These are phyloP conservation scores for Colletotrichum sp. DNA, from an alignment of 2,329 filamentous ascomycete species.

Conservation along the genomic window DNA sequence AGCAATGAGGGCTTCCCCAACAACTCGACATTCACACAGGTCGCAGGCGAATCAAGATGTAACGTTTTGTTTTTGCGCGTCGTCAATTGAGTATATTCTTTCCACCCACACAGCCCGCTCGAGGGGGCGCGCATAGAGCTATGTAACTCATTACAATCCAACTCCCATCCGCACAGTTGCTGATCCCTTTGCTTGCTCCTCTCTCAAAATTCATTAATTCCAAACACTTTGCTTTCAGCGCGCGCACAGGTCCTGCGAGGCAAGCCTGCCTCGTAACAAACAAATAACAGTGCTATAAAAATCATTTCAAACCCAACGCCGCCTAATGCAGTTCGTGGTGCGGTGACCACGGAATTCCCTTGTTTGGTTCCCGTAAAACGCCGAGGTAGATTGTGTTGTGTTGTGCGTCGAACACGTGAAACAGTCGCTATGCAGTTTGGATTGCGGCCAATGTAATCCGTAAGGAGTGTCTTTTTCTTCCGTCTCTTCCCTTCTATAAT, in stretches of 20 bases:
- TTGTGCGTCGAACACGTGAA: conserved; percentile 30
- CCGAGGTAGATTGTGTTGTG: background rate
- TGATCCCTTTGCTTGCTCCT: background rate
- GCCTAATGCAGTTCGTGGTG: conserved; percentile 16
- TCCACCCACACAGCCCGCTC: background rate
- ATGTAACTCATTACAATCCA: conserved; percentile 5
- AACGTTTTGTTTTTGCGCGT: background rate
- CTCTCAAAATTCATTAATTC: conserved; percentile 8
- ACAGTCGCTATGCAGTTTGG: conserved; percentile 63
- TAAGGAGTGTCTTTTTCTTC: conserved; percentile 20
- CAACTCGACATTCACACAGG: background rate
- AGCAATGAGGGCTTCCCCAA: background rate
- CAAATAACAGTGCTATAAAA: background rate
- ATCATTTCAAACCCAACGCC: conserved; percentile 8
- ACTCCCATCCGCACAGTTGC: background rate
- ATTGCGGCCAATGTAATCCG: conserved; percentile 32
- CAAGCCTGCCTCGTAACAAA: background rate
- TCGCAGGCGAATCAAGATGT: background rate
- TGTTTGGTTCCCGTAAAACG: conserved; percentile 10
- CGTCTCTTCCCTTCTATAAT: background rate
- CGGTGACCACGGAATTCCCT: background rate
- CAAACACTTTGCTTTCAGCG: background rate
- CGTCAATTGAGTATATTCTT: background rate
- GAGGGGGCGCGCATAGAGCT: background rate
- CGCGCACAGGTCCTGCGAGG: background rate